Percentiles rank a stretch among this genome's conserved stretches.
phyloP scores from a whole-genome alignment of 2,329 filamentous ascomycete species.

The Microascus cirrosus region DNA sequence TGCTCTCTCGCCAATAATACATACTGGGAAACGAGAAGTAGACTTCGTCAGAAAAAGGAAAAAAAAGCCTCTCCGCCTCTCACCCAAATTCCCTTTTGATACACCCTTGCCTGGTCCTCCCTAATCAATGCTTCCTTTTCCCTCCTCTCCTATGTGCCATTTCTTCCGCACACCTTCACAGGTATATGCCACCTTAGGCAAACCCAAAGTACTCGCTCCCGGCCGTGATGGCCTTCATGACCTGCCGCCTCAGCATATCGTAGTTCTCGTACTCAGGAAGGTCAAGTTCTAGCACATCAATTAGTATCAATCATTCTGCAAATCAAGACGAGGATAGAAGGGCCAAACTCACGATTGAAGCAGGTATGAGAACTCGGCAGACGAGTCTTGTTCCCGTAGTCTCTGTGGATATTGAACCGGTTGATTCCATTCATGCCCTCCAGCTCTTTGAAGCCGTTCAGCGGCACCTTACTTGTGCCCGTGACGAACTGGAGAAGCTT shows the following conservation, averaged over 20 bases:
- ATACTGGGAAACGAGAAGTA: not conserved
- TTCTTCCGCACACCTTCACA: not conserved
- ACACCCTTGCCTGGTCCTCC: not conserved
- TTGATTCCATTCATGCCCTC: conserved; percentile 99
- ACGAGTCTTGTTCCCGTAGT: conserved; percentile 92
- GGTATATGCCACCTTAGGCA: conserved; percentile 44
- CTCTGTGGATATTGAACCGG: conserved; percentile 96
- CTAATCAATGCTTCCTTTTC: not conserved
- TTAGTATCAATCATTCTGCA: conserved; percentile 20
- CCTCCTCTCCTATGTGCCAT: not conserved
- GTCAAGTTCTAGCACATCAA: conserved; percentile 60
- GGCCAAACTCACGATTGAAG: conserved; percentile 79
- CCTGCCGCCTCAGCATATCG: conserved; percentile 73
- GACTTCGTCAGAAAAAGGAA: too few relatives aligned
- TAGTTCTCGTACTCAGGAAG: conserved; percentile 97
- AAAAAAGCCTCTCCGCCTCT: not conserved
- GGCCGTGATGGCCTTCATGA: conserved; percentile 94
- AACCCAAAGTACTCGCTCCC: conserved; percentile 98
- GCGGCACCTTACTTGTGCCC: conserved; percentile 92
- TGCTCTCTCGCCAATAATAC: not conserved
- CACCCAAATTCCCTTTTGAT: not conserved
- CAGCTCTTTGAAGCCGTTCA: conserved; percentile 97
- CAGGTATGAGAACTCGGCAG: conserved; percentile 95
- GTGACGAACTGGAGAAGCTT: conserved; percentile 98
- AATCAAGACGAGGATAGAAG: not conserved